phyloP scores from a whole-genome alignment of 2,329 filamentous ascomycete species.

The Hypoxylon sp. region DNA sequence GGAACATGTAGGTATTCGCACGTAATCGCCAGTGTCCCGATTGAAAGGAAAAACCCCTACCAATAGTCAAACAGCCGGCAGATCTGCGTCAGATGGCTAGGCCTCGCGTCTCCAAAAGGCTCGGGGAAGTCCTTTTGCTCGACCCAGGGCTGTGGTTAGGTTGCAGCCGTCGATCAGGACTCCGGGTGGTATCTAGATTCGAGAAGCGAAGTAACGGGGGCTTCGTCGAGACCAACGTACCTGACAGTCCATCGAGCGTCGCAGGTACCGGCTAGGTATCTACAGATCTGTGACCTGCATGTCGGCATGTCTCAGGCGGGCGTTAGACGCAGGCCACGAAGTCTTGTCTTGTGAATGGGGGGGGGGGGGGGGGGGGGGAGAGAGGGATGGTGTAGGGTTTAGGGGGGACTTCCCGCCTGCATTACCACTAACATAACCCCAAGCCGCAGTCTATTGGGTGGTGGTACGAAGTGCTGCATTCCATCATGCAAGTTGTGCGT shows the following conservation, averaged over 20 bases:
- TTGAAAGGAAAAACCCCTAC: too few species aligned
- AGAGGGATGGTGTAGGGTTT: too few species aligned
- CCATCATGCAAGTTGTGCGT: too few species aligned
- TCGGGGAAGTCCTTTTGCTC: slow-evolving; percentile 2
- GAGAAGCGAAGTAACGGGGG: slow-evolving; percentile 9
- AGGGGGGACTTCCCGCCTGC: not conserved
- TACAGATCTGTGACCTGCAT: slow-evolving; percentile 27
- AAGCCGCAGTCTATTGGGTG: slow-evolving; percentile 22
- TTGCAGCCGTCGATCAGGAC: slow-evolving; percentile 41
- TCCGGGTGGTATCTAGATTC: slow-evolving; percentile 28
- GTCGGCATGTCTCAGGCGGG: not conserved
- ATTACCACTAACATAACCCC: not conserved
- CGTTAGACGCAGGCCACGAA: slow-evolving; percentile 11
- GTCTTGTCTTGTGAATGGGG: slow-evolving; percentile 13
- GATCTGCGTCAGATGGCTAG: not conserved
- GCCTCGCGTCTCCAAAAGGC: not conserved
- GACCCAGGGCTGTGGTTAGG: slow-evolving; percentile 38
- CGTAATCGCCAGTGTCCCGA: too few species aligned
- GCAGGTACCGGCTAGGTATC: too few species aligned
- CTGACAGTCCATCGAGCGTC: not conserved
- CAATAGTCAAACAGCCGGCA: slow-evolving; percentile 1
- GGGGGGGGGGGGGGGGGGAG: too few species aligned
- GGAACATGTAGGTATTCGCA: too few species aligned
- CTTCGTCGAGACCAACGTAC: slow-evolving; percentile 8
- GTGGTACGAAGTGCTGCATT: slow-evolving; percentile 35